Evolutionary conservation across 805 yeast species (phyloP).

Genomic region (Teunomyces atbi): DNA sequence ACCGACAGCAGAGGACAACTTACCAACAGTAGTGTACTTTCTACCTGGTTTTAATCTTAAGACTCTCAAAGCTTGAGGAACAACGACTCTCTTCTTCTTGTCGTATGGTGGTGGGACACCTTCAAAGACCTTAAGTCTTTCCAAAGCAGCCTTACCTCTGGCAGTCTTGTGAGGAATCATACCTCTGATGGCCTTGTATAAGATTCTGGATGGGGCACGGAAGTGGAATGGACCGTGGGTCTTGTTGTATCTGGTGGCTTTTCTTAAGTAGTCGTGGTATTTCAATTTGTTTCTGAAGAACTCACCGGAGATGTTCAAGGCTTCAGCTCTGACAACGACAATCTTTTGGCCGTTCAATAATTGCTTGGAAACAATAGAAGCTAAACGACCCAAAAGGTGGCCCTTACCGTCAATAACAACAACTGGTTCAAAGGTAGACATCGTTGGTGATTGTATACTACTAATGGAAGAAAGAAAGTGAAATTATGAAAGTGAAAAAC

Average conservation of each 20-base stretch:
- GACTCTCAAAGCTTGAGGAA: slow-evolving; percentile 99
- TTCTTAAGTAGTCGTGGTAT: slow-evolving; percentile 99
- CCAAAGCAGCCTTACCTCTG: slow-evolving; percentile 99
- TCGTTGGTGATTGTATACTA: slow-evolving; percentile 25
- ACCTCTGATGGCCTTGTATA: slow-evolving; percentile 99
- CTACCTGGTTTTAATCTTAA: slow-evolving; percentile 99
- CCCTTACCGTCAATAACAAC: slow-evolving; percentile 99
- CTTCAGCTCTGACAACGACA: slow-evolving; percentile 96
- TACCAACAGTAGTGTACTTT: slow-evolving; percentile 98
- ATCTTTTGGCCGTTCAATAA: slow-evolving; percentile 96
- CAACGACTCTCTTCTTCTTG: slow-evolving; percentile 99
- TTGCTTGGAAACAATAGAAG: slow-evolving; percentile 98
- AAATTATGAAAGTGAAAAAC: slow-evolving; percentile 3
- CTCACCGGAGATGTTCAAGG: slow-evolving; percentile 98
- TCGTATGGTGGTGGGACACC: slow-evolving; percentile 99
- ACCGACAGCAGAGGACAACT: slow-evolving; percentile 94
- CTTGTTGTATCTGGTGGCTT: slow-evolving; percentile 98
- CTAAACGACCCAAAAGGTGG: slow-evolving; percentile 99
- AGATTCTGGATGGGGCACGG: slow-evolving; percentile 99
- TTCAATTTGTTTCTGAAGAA: slow-evolving; percentile 99
- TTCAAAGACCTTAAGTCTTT: slow-evolving; percentile 98
- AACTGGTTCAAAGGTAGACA: slow-evolving; percentile 93
- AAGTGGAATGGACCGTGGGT: slow-evolving; percentile 99
- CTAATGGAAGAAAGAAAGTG: slow-evolving; percentile 6
- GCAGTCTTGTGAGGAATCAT: slow-evolving; percentile 99